These are phyloP conservation scores for Rhamnella rubrinervis DNA, from an alignment of 331 rosid genomes.

Conservation along the genomic window DNA sequence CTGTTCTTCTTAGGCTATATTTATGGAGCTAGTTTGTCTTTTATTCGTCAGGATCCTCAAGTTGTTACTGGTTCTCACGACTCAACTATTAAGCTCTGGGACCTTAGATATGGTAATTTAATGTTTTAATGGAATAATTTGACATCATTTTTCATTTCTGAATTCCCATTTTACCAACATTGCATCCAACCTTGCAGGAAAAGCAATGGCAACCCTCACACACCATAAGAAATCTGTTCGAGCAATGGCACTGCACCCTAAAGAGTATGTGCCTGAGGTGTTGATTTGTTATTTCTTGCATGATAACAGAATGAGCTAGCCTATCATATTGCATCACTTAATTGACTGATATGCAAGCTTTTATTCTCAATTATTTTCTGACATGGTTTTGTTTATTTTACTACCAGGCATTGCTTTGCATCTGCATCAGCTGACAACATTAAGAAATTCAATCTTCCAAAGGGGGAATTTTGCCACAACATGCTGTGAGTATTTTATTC, in stretches of 20 bases:
- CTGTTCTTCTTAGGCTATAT: no score
- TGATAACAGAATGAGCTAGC: conserved; percentile 8
- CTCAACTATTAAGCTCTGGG: conserved; percentile 95
- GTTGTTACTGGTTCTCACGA: conserved; percentile 98
- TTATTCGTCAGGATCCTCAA: conserved; percentile 79
- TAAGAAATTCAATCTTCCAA: conserved; percentile 90
- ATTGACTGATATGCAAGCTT: conserved; percentile 6
- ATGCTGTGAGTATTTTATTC: conserved; percentile 81
- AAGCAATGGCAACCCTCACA: conserved; percentile 87
- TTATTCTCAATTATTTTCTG: conserved; percentile 5
- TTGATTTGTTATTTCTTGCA: conserved; percentile 5
- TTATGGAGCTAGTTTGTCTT: neutral
- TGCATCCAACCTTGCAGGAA: conserved; percentile 49
- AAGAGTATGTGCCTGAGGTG: conserved; percentile 58
- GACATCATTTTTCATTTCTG: neutral
- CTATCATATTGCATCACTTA: neutral
- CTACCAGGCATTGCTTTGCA: conserved; percentile 79
- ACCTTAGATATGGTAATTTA: conserved; percentile 84
- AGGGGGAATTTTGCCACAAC: conserved; percentile 89
- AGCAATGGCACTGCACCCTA: conserved; percentile 93
- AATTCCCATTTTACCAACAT: neutral
- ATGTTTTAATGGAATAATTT: neutral
- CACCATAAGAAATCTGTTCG: conserved; percentile 97
- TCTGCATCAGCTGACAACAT: conserved; percentile 99
- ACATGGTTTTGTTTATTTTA: conserved; percentile 14